phyloP scores from a whole-genome alignment of 2,329 filamentous ascomycete genomes.

The Talaromyces sp. region DNA sequence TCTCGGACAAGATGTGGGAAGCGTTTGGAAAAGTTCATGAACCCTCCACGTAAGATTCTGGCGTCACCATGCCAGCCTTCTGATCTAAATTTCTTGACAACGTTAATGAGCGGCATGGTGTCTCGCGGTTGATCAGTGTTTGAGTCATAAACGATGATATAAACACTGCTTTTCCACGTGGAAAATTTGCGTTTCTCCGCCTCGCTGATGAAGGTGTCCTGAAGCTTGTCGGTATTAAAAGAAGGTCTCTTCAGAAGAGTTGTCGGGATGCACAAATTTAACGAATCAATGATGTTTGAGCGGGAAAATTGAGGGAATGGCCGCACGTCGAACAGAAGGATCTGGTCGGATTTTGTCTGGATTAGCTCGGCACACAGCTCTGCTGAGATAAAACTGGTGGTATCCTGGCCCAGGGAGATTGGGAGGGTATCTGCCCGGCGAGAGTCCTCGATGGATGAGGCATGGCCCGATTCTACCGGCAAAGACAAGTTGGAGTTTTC shows the following conservation, averaged over 20 bases:
- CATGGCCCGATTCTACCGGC: neutral
- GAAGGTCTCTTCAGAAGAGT: slow-evolving; percentile 86
- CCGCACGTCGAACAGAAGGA: slow-evolving; percentile 77
- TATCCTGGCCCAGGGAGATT: slow-evolving; percentile 38
- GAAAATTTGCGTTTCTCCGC: slow-evolving; percentile 67
- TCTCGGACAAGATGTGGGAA: slow-evolving; percentile 49
- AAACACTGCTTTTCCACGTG: slow-evolving; percentile 65
- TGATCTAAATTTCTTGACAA: slow-evolving; percentile 83
- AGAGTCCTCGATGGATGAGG: neutral
- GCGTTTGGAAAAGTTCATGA: slow-evolving; percentile 62
- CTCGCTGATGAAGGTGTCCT: slow-evolving; percentile 74
- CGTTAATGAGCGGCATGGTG: slow-evolving; percentile 72
- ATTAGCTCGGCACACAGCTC: slow-evolving; percentile 54
- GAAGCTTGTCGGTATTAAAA: slow-evolving; percentile 81
- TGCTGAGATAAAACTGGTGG: slow-evolving; percentile 49
- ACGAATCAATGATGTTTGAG: slow-evolving; percentile 68
- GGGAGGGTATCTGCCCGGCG: slow-evolving; percentile 42
- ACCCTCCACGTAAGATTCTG: slow-evolving; percentile 76
- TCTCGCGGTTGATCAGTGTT: slow-evolving; percentile 73
- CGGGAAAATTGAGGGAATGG: slow-evolving; percentile 76
- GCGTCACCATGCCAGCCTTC: slow-evolving; percentile 73
- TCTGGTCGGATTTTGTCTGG: slow-evolving; percentile 42
- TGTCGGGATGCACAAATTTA: slow-evolving; percentile 93
- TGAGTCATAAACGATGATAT: slow-evolving; percentile 83
- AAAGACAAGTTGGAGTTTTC: slow-evolving; percentile 1